These are phyloP conservation scores for Dittrichia graveolens DNA, from an alignment of 129 eudicot species.

Conservation along the genomic window DNA sequence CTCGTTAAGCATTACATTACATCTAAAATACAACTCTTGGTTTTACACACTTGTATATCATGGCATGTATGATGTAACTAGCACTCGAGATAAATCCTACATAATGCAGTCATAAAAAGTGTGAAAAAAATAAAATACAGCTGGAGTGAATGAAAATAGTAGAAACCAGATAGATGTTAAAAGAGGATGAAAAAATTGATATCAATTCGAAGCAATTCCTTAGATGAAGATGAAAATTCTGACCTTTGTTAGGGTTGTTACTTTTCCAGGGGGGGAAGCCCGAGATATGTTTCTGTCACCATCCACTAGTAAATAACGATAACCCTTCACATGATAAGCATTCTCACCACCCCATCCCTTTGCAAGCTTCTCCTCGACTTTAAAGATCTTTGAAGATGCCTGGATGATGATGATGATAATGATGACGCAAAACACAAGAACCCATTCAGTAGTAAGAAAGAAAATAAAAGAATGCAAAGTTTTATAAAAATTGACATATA, in stretches of 20 bases:
- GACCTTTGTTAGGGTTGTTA: conserved; percentile 90
- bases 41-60: too few species aligned
- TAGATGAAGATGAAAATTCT: conserved; percentile 10
- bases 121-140: not conserved
- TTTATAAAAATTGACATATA: not conserved
- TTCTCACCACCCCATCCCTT: conserved; percentile 99
- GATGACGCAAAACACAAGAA: too few species aligned
- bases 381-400: conserved; percentile 71
- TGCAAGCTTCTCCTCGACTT: conserved; percentile 92
- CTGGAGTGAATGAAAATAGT: not conserved
- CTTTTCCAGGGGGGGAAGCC: conserved; percentile 97
- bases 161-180: not conserved
- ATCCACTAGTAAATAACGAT: conserved; percentile 84
- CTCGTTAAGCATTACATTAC: too few species aligned
- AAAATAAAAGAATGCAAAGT: not conserved
- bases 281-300: conserved; percentile 78
- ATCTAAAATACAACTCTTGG: too few species aligned
- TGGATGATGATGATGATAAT: conserved; percentile 27
- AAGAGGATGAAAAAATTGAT: not conserved
- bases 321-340: conserved; percentile 96
- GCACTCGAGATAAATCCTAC: too few species aligned
- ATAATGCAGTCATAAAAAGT: too few species aligned
- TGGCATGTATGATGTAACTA: too few species aligned
- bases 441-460: too few species aligned
- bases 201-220: not conserved